A percentile compares a stretch with the other conserved stretches of the same genome.
phyloP scores from a whole-genome alignment of 2,329 filamentous ascomycete genomes.

The Hypomyces perniciosus region DNA sequence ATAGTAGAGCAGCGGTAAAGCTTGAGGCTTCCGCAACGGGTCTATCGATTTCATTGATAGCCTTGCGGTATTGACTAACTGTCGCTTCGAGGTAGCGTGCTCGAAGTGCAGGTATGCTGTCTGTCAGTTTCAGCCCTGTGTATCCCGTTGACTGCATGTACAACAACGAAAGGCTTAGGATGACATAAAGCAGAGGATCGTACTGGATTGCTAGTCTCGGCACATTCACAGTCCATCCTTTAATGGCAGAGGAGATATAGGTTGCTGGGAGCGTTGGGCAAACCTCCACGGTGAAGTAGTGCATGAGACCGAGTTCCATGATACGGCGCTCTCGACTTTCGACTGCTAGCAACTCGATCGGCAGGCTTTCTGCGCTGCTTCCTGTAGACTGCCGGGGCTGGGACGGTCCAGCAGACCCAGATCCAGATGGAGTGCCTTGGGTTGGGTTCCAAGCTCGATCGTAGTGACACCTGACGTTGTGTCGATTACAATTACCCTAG shows the following conservation, averaged over 20 bases:
- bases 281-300: conserved; percentile 16
- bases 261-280: conserved; percentile 18
- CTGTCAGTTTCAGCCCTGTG: neutral
- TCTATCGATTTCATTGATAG: conserved; percentile 12
- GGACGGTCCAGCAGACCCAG: neutral
- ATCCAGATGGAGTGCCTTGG: neutral
- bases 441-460: conserved; percentile 10
- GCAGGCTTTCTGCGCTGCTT: neutral
- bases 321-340: conserved; percentile 16
- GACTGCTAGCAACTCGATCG: neutral
- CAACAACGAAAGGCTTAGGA: conserved; percentile 18
- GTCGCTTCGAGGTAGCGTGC: conserved; percentile 19
- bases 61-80: conserved; percentile 15
- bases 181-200: conserved; percentile 19
- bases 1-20: conserved; percentile 19
- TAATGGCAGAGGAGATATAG: conserved; percentile 13
- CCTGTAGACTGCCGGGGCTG: neutral
- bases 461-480: conserved; percentile 17
- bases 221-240: conserved; percentile 17
- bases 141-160: conserved; percentile 13
- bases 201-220: conserved; percentile 18
- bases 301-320: conserved; percentile 20
- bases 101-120: conserved; percentile 12
- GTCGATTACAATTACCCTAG: conserved; percentile 17
- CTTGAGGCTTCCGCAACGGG: conserved; percentile 18